Conservation (phyloP, 176 grass and related monocot species). For the Chloris gayana region DNA sequence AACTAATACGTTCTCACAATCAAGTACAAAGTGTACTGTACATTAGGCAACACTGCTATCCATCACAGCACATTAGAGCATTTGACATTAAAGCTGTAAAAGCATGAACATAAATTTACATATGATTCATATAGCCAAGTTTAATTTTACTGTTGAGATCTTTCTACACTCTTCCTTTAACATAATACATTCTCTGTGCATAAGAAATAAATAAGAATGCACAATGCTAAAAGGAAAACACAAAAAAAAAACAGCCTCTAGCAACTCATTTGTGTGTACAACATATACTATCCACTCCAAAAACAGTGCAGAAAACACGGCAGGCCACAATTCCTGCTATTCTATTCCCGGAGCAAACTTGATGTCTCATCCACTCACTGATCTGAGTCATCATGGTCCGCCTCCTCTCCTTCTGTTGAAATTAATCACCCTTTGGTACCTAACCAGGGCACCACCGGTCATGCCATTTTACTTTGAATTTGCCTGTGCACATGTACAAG, state of each 20-base stretch:
- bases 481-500: constrained; percentile 91
- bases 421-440: constrained; percentile 28
- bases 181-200: constrained; percentile 21
- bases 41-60: neutral
- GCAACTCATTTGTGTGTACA: constrained; percentile 36
- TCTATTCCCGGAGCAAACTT: constrained; percentile 30
- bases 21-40: no score
- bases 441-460: constrained; percentile 7
- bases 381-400: neutral
- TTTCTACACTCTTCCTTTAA: constrained; percentile 16
- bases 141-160: constrained; percentile 18
- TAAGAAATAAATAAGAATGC: constrained; percentile 32
- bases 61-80: neutral
- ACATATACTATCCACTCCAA: constrained; percentile 35
- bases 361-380: constrained; percentile 30
- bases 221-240: constrained; percentile 13
- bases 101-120: neutral
- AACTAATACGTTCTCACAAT: no score
- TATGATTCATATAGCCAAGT: constrained; percentile 6
- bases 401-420: constrained; percentile 35
- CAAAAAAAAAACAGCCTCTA: constrained; percentile 16
- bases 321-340: constrained; percentile 16
- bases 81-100: neutral
- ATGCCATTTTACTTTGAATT: constrained; percentile 79
- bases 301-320: constrained; percentile 11